Conservation (phyloP, 148 eudicot genomes). For the Rhododendron molle region DNA sequence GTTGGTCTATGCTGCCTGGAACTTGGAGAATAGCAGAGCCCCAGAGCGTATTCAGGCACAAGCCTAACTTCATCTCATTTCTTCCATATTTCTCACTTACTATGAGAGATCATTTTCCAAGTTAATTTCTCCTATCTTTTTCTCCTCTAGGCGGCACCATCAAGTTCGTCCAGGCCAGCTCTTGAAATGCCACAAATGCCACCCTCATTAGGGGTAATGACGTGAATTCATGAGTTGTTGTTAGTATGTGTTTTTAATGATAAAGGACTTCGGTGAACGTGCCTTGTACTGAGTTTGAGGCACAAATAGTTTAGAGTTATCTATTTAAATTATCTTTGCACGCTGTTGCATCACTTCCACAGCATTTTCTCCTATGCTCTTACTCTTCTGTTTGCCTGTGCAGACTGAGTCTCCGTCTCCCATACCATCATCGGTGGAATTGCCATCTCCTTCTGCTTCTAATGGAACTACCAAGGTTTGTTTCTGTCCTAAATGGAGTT, state of each 20-base stretch:
- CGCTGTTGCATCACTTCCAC: background rate
- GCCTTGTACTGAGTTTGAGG: background rate
- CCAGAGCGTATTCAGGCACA: slow-evolving; percentile 54
- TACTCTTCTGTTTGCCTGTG: slow-evolving; percentile 4
- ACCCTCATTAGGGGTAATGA: slow-evolving; percentile 52
- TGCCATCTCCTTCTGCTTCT: slow-evolving; percentile 49
- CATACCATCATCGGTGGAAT: slow-evolving; percentile 24
- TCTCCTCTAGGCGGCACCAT: slow-evolving; percentile 36
- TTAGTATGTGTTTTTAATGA: background rate
- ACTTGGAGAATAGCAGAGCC: slow-evolving; percentile 27
- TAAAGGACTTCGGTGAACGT: background rate
- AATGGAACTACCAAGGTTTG: slow-evolving; percentile 44
- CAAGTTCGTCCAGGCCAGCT: slow-evolving; percentile 60
- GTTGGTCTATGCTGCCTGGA: slow-evolving; percentile 42
- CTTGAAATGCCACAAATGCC: slow-evolving; percentile 57
- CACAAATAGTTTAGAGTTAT: background rate
- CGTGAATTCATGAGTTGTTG: background rate
- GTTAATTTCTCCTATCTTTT: background rate
- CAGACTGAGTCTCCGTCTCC: slow-evolving; percentile 58
- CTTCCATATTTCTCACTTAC: background rate
- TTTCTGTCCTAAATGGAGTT: background rate
- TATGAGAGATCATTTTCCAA: background rate
- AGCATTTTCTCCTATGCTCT: background rate
- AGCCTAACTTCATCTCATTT: slow-evolving; percentile 1
- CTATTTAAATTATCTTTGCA: background rate